Base-by-base conservation (phyloP, 768 basidiomycete species). In the Lenzites betulinus region DNA sequence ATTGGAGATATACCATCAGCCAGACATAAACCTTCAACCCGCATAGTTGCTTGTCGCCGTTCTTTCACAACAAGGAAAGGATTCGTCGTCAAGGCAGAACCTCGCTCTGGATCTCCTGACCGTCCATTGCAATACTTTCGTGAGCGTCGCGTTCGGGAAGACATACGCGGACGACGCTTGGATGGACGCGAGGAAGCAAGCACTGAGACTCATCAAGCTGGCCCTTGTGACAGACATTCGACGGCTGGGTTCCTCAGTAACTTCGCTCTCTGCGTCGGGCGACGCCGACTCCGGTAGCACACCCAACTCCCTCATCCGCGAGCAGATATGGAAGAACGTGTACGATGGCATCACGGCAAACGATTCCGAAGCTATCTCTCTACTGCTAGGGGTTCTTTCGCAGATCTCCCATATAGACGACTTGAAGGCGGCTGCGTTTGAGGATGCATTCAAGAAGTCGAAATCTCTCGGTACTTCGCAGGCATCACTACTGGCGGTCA, bases 281-380 rank as follows among this genome's bases (percentile, higher is more conserved):
- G 67, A 67, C 13, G 41, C 39, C 23, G 60, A 66, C 66, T 69
- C 76, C 63, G 66, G 80, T 69, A 54, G 35, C n/a, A 2, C 68
- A 54, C 33, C 67, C 67, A 25, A 12, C 15, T 69, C 75, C 11
- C 73, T 71, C 23, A 74, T 89, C 48, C 82, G 81, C 50, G 78
- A 80, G 47, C 81, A 81, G 46, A 72, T 92, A 33, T 98, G 95
- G 95, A 76, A 73, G 53, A 81, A 79, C 64, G 74, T 84, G 2
- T 95, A 90, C 66, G 78, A 82, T 9, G 75, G 77, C 7, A 70
- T 94, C 4, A 79, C 82, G 46, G 78, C 82, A 20, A 76, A 75
- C 41, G 91, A 95, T 67, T 69, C 76, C 7, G 78, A 83, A 33
- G 89, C 81, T 1, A 77, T 88, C 23, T 80, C 81, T 11, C 76